A percentile compares a stretch with the other conserved stretches of the same genome.
Conservation (phyloP, 2,329 filamentous ascomycete species). For the Colletotrichum gloeosporioides region DNA sequence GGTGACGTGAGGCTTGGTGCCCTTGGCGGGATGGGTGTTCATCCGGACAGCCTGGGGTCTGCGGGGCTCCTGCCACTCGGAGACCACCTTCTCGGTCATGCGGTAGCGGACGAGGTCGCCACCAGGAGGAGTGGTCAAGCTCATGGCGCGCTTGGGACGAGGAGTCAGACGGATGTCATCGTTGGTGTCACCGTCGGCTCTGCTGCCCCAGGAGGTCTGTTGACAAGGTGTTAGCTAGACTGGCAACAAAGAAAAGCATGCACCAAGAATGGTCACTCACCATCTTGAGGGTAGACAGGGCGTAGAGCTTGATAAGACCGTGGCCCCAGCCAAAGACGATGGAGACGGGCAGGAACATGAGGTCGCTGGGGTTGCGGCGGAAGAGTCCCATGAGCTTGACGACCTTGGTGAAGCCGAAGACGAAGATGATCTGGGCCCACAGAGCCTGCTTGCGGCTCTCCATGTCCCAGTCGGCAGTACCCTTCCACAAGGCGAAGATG, state of each 20-base stretch:
- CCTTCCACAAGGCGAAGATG: constrained; percentile 72
- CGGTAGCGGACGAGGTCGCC: constrained; percentile 50
- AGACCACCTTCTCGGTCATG: constrained; percentile 31
- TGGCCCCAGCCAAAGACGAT: constrained; percentile 93
- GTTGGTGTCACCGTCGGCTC: constrained; percentile 87
- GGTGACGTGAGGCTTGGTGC: constrained; percentile 16
- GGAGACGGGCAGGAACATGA: constrained; percentile 82
- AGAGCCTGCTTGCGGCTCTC: constrained; percentile 60
- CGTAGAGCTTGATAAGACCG: constrained; percentile 89
- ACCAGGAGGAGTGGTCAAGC: constrained; percentile 49
- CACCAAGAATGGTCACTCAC: constrained; percentile 56
- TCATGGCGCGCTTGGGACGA: constrained; percentile 44
- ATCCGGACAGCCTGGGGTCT: constrained; percentile 15
- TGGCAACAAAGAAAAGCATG: not conserved
- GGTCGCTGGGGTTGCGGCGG: constrained; percentile 80
- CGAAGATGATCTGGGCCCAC: constrained; percentile 71
- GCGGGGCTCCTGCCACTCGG: constrained; percentile 22
- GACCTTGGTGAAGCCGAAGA: constrained; percentile 84
- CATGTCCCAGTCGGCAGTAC: constrained; percentile 65
- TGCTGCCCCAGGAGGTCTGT: constrained; percentile 94
- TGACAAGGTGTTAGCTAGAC: not conserved
- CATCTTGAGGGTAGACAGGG: constrained; percentile 81
- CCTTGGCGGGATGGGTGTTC: constrained; percentile 19
- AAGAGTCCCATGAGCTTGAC: constrained; percentile 91
- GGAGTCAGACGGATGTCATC: constrained; percentile 72